Base-by-base conservation (phyloP, 345 rosid species). In the Eucalyptus urophylla region DNA sequence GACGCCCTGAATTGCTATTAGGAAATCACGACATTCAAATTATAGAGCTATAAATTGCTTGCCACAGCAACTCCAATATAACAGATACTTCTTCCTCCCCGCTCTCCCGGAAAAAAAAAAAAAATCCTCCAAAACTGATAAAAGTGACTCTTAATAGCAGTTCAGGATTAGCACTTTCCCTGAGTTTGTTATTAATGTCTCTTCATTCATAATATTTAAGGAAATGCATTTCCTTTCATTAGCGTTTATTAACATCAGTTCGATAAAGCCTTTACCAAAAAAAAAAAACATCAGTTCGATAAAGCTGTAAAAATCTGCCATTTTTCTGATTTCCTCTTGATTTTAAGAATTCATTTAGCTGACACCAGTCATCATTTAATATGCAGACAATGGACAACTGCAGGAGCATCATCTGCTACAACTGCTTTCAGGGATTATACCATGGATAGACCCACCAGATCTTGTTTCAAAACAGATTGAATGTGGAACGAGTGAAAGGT, bases 401-500 rank as follows among this genome's bases (percentile, higher is more conserved):
- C 98, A 92, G 92, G 98, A 95, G 93, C 95, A 95, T 92, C 98
- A 97, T 94, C 92, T 97, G 85, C 93, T 96, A 56, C 98, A 93
- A 91, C 94, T 98, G 50, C 93, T 98, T 53, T 97, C 98, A 65
- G 99, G 97, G 93, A 92, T 96, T 89, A 89, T 97, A 88, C 95
- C 92, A 90, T 98, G 99, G 99, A 93, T 98, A 56, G 95, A 98
- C 93, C 99, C 99, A 90, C 96, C 99, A 86, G 94, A 94, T 94
- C 94, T 90, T 89, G 94, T 98, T 92, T 88, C 96, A 50, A 94
- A 95, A 91, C 97, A 94, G 89, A 95, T 98, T 91, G 98, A 97
- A 92, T 91, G 91, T 89, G 99, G 99, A 91, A 95, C 89, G 91
- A 97, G 99, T 92, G 98, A 94, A 91, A 98, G 99, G 99, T 98